Conservation (phyloP, 495 filamentous ascomycete species). For the Hypoxylon fuscum region DNA sequence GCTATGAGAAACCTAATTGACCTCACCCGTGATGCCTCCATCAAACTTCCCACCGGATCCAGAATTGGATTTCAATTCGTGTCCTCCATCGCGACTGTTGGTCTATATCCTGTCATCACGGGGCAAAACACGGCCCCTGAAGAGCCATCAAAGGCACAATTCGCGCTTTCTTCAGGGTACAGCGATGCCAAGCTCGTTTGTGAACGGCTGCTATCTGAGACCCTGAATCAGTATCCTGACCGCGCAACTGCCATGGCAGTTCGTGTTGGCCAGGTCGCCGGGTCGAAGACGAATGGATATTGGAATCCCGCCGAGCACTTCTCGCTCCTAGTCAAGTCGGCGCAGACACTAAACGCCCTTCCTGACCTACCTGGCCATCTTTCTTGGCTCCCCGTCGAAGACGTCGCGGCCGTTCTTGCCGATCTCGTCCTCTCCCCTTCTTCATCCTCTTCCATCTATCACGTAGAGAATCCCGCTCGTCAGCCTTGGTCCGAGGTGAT, state of each 20-base stretch:
- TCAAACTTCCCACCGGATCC: slow-evolving; percentile 7
- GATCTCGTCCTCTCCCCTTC: slow-evolving; percentile 32
- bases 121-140: slow-evolving; percentile 48
- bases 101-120: slow-evolving; percentile 49
- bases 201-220: slow-evolving; percentile 60
- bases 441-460: slow-evolving; percentile 54
- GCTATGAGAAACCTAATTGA: slow-evolving; percentile 58
- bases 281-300: slow-evolving; percentile 57
- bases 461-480: slow-evolving; percentile 64
- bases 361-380: slow-evolving; percentile 55
- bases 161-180: slow-evolving; percentile 58
- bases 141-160: slow-evolving; percentile 42
- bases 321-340: slow-evolving; percentile 60
- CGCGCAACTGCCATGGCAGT: slow-evolving; percentile 56
- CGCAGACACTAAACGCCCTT: slow-evolving; percentile 54
- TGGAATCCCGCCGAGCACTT: slow-evolving; percentile 64
- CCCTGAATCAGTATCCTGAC: slow-evolving; percentile 54
- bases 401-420: slow-evolving; percentile 49
- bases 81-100: slow-evolving; percentile 63
- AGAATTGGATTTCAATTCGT: slow-evolving; percentile 61
- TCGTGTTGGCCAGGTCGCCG: slow-evolving; percentile 60
- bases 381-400: slow-evolving; percentile 62
- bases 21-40: slow-evolving; percentile 50
- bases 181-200: slow-evolving; percentile 61
- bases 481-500: slow-evolving; percentile 60